These are phyloP conservation scores for Colletotrichum camelliae DNA, from an alignment of 2,329 filamentous ascomycete genomes.

Conservation along the genomic window DNA sequence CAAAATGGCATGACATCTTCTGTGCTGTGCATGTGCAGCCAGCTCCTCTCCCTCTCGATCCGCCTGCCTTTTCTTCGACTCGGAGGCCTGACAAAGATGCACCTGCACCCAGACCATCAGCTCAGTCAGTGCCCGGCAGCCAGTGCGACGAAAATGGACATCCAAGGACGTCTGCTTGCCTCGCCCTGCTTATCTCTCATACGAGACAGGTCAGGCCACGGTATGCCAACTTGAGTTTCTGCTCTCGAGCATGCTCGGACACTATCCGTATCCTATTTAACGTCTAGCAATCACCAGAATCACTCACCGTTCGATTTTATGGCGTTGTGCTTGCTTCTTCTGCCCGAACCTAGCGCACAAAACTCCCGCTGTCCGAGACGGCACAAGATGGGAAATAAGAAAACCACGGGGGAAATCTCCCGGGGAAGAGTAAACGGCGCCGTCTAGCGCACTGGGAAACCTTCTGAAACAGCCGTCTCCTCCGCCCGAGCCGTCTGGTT, in stretches of 20 bases:
- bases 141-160: background rate
- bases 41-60: background rate
- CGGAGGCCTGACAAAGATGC: background rate
- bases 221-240: background rate
- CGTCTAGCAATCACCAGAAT: background rate
- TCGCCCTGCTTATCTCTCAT: background rate
- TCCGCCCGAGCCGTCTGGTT: background rate
- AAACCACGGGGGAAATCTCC: background rate
- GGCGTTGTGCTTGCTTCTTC: background rate
- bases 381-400: background rate
- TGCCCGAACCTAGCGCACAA: background rate
- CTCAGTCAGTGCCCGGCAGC: background rate
- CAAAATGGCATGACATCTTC: background rate
- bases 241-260: background rate
- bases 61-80: background rate
- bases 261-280: background rate
- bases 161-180: background rate
- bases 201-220: background rate
- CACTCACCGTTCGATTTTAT: conserved; percentile 1
- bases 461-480: conserved; percentile 12
- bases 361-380: background rate
- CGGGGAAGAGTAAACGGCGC: background rate
- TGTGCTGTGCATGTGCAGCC: background rate
- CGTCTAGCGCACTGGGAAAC: background rate
- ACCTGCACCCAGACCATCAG: background rate